A percentile compares a stretch with the other conserved stretches of the same genome.
Evolutionary conservation across 331 rosid genomes (phyloP).

Genomic region (Quercus phellos): DNA sequence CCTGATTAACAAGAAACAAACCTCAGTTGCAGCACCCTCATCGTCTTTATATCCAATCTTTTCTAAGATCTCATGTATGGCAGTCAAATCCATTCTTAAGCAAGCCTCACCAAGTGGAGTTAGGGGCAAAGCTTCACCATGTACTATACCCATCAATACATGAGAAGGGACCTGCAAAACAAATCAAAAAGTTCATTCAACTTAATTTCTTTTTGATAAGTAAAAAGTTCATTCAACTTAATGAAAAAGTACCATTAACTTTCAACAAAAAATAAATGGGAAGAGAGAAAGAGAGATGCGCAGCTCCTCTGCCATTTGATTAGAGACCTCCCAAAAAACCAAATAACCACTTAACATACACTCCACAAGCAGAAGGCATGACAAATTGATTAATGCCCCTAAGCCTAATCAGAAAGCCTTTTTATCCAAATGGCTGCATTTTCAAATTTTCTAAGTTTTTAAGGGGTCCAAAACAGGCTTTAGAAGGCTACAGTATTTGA

Average conservation of each 20-base stretch:
- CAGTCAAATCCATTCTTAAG: conserved; percentile 71
- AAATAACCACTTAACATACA: background rate
- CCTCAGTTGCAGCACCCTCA: conserved; percentile 93
- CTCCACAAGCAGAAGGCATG: background rate
- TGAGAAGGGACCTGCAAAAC: conserved; percentile 78
- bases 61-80: conserved; percentile 82
- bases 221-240: conserved; percentile 24
- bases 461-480: background rate
- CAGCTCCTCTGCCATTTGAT: background rate
- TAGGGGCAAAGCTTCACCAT: conserved; percentile 47
- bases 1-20: conserved; percentile 31
- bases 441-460: background rate
- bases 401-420: background rate
- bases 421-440: background rate
- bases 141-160: conserved; percentile 75
- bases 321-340: too few relatives aligned
- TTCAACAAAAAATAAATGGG: conserved; percentile 11
- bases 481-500: background rate
- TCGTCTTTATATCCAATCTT: conserved; percentile 84
- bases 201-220: background rate
- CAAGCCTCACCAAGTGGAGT: conserved; percentile 87
- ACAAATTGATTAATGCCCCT: background rate
- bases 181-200: conserved; percentile 23
- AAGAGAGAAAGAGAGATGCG: background rate
- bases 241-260: conserved; percentile 8